Evolutionary conservation across 805 yeast genomes (phyloP).

Genomic region (Teunomyces aglyptinius): DNA sequence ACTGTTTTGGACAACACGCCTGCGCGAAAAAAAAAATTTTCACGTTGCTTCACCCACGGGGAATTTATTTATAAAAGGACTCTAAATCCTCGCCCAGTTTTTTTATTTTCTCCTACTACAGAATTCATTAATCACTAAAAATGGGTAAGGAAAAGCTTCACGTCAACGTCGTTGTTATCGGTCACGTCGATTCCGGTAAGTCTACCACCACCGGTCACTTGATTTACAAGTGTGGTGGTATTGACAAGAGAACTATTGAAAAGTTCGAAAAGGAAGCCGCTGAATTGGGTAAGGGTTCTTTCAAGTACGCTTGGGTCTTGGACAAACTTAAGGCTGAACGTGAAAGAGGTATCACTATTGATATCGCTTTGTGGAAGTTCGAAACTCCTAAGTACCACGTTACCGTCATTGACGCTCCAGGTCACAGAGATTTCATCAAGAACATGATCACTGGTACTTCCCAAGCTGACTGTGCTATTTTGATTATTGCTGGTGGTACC

Average conservation of each 20-base stretch:
- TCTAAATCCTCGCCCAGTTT: conserved; percentile 5
- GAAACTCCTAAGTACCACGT: conserved; percentile 87
- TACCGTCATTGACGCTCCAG: conserved; percentile 93
- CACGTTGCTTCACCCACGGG: conserved; percentile 2
- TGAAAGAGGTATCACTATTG: conserved; percentile 90
- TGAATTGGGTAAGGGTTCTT: conserved; percentile 95
- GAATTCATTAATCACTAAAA: conserved; percentile 12
- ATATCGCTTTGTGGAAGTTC: conserved; percentile 82
- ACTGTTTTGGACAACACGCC: conserved; percentile 1
- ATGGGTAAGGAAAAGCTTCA: conserved; percentile 95
- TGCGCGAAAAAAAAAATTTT: not conserved
- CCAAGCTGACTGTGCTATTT: conserved; percentile 89
- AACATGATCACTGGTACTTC: conserved; percentile 95
- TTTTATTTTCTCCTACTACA: conserved; percentile 9
- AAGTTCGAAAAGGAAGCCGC: conserved; percentile 98
- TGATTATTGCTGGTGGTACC: conserved; percentile 87
- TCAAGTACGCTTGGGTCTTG: conserved; percentile 97
- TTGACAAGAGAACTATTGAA: conserved; percentile 97
- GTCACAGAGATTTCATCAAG: conserved; percentile 95
- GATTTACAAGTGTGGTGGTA: conserved; percentile 99
- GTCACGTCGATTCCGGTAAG: conserved; percentile 98
- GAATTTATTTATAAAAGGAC: conserved; percentile 6
- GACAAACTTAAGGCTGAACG: conserved; percentile 96
- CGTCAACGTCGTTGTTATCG: conserved; percentile 99
- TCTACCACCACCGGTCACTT: conserved; percentile 99